Percentiles rank a stretch among this genome's conserved stretches.
These are phyloP conservation scores for Infundibulicybe gibba DNA, from an alignment of 768 basidiomycete genomes.

Conservation along the genomic window DNA sequence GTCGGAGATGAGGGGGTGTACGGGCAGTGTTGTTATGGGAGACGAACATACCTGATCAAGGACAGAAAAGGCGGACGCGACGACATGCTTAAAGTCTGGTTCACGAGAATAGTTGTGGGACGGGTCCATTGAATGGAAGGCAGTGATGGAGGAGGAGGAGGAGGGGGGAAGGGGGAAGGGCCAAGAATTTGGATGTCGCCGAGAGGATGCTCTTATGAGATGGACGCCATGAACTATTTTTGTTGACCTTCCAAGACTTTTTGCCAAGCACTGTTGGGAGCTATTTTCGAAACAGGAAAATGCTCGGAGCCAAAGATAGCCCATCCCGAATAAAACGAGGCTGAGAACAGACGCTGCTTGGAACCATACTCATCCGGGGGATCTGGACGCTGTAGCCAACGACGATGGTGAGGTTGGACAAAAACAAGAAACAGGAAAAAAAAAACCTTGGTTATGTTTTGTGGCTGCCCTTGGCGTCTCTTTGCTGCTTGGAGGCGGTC, in stretches of 20 bases:
- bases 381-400: too few relatives aligned
- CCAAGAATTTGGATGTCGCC: slow-evolving; percentile 34
- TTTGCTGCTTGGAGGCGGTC: slow-evolving; percentile 4
- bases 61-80: slow-evolving; percentile 33
- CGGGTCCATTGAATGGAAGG: slow-evolving; percentile 5
- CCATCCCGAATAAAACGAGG: neutral
- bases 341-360: neutral
- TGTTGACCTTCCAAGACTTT: slow-evolving; percentile 38
- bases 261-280: slow-evolving; percentile 33
- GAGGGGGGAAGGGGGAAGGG: too few relatives aligned
- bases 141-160: neutral
- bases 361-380: too few relatives aligned
- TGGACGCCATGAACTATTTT: slow-evolving; percentile 39
- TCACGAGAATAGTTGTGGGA: slow-evolving; percentile 16
- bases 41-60: slow-evolving; percentile 36
- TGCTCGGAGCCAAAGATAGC: slow-evolving; percentile 6
- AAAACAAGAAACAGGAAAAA: neutral
- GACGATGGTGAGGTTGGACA: too few relatives aligned
- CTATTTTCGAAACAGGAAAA: slow-evolving; percentile 30
- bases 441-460: neutral
- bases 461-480: slow-evolving; percentile 9
- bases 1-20: slow-evolving; percentile 10
- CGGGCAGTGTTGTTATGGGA: slow-evolving; percentile 14
- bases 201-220: slow-evolving; percentile 43
- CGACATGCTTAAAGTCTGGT: slow-evolving; percentile 27